These are phyloP conservation scores for Apiospora malaysiana DNA, from an alignment of 2,329 filamentous ascomycete species.

Conservation along the genomic window DNA sequence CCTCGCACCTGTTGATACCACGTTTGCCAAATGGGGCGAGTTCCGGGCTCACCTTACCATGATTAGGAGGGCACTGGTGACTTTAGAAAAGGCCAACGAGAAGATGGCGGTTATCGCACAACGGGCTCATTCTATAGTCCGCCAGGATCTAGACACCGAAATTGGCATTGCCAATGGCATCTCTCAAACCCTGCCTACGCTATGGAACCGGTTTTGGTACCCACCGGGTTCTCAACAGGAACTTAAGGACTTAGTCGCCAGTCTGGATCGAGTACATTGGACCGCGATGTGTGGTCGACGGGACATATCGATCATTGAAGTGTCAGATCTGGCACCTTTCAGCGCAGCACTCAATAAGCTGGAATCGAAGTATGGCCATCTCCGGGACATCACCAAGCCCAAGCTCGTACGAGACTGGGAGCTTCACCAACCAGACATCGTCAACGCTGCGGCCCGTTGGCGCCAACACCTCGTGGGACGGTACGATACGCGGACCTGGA, in stretches of 20 bases:
- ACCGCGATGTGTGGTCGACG: background rate
- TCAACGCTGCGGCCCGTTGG: background rate
- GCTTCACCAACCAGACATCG: background rate
- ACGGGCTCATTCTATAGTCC: too few relatives aligned
- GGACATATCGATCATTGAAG: background rate
- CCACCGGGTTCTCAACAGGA: too few relatives aligned
- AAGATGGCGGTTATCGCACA: too few relatives aligned
- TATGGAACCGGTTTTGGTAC: too few relatives aligned
- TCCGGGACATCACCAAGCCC: background rate
- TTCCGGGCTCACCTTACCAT: background rate
- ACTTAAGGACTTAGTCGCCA: too few relatives aligned
- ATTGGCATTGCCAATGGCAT: too few relatives aligned
- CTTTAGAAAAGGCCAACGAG: too few relatives aligned
- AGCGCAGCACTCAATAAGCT: background rate
- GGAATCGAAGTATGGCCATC: background rate
- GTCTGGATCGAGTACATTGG: background rate
- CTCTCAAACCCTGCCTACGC: too few relatives aligned
- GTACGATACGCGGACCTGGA: background rate
- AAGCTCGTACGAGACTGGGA: background rate
- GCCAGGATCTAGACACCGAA: too few relatives aligned
- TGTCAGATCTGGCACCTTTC: background rate
- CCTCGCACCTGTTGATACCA: background rate
- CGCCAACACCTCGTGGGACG: background rate
- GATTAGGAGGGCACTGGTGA: too few relatives aligned
- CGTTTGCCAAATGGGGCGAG: background rate